Percentiles rank a stretch among this genome's conserved stretches.
These are phyloP conservation scores for Chalaropsis thielavioides DNA, from an alignment of 2,329 filamentous ascomycete genomes.

Conservation along the genomic window DNA sequence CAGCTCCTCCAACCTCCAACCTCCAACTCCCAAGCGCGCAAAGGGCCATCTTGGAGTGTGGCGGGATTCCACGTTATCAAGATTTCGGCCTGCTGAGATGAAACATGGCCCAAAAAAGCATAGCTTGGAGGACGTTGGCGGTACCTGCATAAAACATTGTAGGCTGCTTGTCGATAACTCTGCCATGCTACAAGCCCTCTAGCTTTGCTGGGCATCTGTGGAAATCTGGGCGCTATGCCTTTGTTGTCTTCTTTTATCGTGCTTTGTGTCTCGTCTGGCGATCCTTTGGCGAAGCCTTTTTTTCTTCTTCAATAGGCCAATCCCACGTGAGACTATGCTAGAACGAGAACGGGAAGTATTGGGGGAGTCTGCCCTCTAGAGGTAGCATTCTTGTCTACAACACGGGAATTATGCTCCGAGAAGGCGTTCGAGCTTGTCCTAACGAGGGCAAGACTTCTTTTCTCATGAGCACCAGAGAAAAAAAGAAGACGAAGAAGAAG, in stretches of 20 bases:
- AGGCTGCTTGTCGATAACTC: neutral
- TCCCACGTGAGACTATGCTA: neutral
- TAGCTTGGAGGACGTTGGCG: neutral
- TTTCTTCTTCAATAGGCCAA: neutral
- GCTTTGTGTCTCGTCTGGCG: neutral
- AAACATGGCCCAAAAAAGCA: neutral
- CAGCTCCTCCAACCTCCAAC: neutral
- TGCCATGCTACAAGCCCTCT: neutral
- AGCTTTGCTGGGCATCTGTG: neutral
- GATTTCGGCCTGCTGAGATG: neutral
- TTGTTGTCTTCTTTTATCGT: neutral
- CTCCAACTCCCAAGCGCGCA: too few relatives aligned
- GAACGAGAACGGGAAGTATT: neutral
- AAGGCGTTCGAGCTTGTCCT: neutral
- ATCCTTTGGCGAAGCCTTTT: neutral
- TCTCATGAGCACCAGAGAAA: neutral
- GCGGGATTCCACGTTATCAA: neutral
- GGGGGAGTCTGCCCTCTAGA: neutral
- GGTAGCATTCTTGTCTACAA: neutral
- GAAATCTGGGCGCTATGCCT: neutral
- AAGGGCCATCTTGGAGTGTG: neutral
- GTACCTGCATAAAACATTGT: constrained; percentile 4
- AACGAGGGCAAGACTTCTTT: neutral
- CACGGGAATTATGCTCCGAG: neutral
- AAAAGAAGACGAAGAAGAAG: neutral